Conservation (phyloP, 2,329 filamentous ascomycete genomes). For the Monosporascus cannonballus region DNA sequence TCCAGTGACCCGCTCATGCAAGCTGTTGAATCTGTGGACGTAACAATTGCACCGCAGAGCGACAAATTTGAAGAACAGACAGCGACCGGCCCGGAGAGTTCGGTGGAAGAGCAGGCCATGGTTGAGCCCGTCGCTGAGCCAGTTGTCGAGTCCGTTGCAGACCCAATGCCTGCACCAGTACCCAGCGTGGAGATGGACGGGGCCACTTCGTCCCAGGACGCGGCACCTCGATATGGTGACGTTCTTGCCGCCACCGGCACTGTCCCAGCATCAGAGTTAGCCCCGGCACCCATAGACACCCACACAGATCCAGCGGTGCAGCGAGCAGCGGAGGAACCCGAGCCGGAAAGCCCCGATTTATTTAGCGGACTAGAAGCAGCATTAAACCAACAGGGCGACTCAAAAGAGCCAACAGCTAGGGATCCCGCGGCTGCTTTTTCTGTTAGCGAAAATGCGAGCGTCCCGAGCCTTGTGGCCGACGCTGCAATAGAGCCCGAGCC, state of each 20-base stretch:
- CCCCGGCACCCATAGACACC: conserved; percentile 6
- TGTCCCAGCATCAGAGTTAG: conserved; percentile 8
- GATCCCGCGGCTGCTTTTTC: conserved; percentile 4
- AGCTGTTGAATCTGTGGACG: neutral
- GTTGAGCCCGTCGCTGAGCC: neutral
- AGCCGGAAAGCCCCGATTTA: conserved; percentile 35
- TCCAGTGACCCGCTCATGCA: neutral
- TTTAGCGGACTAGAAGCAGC: conserved; percentile 40
- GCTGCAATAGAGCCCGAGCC: neutral
- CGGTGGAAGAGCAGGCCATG: neutral
- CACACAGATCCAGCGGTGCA: conserved; percentile 10
- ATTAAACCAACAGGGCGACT: conserved; percentile 33
- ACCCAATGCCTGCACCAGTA: neutral
- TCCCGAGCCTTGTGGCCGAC: neutral
- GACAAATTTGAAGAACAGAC: neutral
- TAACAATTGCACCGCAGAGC: neutral
- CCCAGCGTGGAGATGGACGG: neutral
- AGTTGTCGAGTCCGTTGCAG: neutral
- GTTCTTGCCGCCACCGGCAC: neutral
- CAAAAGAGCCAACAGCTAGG: conserved; percentile 8
- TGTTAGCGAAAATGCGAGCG: neutral
- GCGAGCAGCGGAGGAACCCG: conserved; percentile 22
- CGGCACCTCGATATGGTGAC: neutral
- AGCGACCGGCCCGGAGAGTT: neutral
- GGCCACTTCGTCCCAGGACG: neutral